Evolutionary conservation across 106 monocot species (phyloP), one percentile per base, ranked within the genome.

Genomic region (Platanthera zijinensis): DNA sequence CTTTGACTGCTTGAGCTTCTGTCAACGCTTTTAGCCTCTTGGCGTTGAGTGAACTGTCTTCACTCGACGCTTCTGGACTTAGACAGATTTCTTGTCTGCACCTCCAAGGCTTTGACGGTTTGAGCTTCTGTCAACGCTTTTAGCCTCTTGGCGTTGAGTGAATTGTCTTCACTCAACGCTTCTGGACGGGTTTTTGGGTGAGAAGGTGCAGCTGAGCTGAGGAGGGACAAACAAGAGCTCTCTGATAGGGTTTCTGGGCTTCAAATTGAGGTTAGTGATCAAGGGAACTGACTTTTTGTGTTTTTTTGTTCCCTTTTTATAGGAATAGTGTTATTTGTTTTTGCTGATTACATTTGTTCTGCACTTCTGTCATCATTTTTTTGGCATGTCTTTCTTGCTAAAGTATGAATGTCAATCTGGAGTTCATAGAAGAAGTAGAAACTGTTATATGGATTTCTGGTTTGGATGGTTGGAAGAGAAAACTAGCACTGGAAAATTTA

Each of bases 141-240:
- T n/a, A n/a, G n/a, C n/a, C n/a, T n/a, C n/a, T n/a, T n/a, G n/a
- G n/a, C n/a, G n/a, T n/a, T n/a, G n/a, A n/a, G n/a, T n/a, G n/a
- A n/a, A n/a, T n/a, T n/a, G n/a, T n/a, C n/a, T n/a, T n/a, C n/a
- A n/a, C n/a, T n/a, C n/a, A n/a, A n/a, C n/a, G n/a, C n/a, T n/a
- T n/a, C n/a, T n/a, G n/a, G n/a, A n/a, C 2, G 94, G 99, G 19
- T 75, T 92, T 73, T 80, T 94, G 46, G 94, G 92, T 52, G 88
- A 89, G 74, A 86, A 83, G 0, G 75, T 59, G 10, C 73, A n/a
- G n/a, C n/a, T n/a, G n/a, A 88, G n/a, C 77, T 86, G 51, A 90
- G 80, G 70, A 99, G 80, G 81, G 99, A 92, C 69, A 80, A 81
- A 63, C 94, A 92, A 18, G 89, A 86, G 2, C 80, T 81, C 12